phyloP scores from a whole-genome alignment of 352 stramenopile species.

The Peronospora tabacina region DNA sequence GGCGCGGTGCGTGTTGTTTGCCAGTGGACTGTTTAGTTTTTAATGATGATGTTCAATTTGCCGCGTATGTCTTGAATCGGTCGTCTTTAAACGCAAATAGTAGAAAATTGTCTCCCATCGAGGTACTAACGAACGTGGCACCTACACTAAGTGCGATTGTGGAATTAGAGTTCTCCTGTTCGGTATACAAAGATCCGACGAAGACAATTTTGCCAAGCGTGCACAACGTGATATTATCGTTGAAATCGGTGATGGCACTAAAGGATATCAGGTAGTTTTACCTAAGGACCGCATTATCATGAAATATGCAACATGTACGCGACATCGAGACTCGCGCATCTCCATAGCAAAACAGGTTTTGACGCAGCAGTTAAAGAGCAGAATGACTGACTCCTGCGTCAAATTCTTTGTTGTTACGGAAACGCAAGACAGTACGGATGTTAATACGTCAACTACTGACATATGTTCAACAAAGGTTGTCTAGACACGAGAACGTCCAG shows the following conservation, averaged over 20 bases:
- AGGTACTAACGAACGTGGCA: background rate
- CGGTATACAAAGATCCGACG: background rate
- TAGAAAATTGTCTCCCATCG: background rate
- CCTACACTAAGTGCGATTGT: background rate
- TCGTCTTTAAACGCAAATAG: background rate
- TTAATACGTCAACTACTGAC: too few species aligned
- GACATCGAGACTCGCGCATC: too few species aligned
- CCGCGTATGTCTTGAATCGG: background rate
- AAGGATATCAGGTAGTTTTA: background rate
- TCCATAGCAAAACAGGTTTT: too few species aligned
- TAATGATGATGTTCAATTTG: background rate
- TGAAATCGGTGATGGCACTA: background rate
- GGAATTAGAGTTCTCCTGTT: background rate
- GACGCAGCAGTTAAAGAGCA: slow-evolving; percentile 1
- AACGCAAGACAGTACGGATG: too few species aligned
- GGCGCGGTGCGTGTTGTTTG: background rate
- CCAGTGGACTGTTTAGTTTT: background rate
- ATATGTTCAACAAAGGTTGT: too few species aligned
- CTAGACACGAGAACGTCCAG: too few species aligned
- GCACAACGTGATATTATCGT: background rate
- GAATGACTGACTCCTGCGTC: background rate
- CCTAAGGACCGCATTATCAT: background rate
- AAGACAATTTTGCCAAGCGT: background rate
- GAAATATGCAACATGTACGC: background rate
- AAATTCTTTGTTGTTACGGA: background rate